Evolutionary conservation across 2,329 filamentous ascomycete genomes (phyloP), one percentile per base, ranked within the genome.

Genomic region (Penicillium sp.): DNA sequence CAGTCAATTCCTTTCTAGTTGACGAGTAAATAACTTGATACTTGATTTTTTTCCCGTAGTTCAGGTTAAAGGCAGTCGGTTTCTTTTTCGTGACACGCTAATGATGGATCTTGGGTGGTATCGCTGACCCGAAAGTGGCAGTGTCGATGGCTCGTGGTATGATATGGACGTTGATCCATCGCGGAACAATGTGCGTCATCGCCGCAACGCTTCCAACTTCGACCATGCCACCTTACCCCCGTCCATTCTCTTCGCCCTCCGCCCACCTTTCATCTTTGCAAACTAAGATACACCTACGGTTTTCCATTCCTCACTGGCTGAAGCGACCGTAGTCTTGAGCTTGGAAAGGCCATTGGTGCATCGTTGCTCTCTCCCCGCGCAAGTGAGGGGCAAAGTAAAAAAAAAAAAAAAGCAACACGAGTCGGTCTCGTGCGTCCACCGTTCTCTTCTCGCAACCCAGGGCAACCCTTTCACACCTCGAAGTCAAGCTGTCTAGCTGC

Each of bases 321-420:
- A 12, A 22, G 28, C 45, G 25, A 15, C 37, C 17, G 10, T 48
- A 48, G 1, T 12, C 17, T 41, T 28, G 6, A 47, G 20, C n/a
- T 34, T 20, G 15, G 4, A n/a, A 35, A 48, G 39, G 31, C 56
- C 20, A 50, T 58, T 54, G 50, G 41, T 47, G 42, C 42, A 41
- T 14, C 34, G 47, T 47, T 39, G 34, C 53, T 12, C 39, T 48
- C 8, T 35, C 50, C 48, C 54, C 58, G 42, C 58, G 54, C 38
- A 37, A 38, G 58, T 60, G 58, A 60, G 58, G 58, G 58, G 58
- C 58, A 56, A 28, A 41, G 20, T 47, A 20, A 20, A 20, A 20
- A 20, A 20, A 20, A 47, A 43, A 39, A 50, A 37, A 28, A 37
- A 28, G 38, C 20, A 35, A 41, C 34, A 20, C 48, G 39, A 57